These are phyloP conservation scores for Arthroderma sp. DNA, from an alignment of 2,329 filamentous ascomycete species.

Conservation along the genomic window DNA sequence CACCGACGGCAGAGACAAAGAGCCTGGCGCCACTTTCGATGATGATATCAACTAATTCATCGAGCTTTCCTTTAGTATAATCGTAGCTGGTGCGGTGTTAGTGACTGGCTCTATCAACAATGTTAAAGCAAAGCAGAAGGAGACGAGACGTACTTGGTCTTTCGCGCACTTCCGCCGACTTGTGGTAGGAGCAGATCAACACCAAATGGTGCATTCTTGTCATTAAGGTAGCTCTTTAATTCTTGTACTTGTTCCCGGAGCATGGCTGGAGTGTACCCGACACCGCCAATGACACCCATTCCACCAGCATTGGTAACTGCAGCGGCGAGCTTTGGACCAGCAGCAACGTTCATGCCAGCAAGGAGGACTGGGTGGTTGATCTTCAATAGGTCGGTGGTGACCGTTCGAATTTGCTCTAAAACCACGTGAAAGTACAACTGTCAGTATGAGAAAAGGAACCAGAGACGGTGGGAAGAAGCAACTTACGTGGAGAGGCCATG, in stretches of 20 bases:
- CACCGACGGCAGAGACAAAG: constrained; percentile 93
- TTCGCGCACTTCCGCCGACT: constrained; percentile 83
- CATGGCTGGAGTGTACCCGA: constrained; percentile 90
- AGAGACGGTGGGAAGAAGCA: constrained; percentile 13
- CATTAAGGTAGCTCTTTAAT: constrained; percentile 71
- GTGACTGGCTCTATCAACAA: constrained; percentile 2
- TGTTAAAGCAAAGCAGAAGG: neutral
- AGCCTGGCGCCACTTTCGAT: constrained; percentile 83
- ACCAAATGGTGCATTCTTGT: constrained; percentile 92
- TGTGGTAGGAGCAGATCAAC: constrained; percentile 89
- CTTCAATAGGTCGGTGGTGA: constrained; percentile 87
- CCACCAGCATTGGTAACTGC: constrained; percentile 95
- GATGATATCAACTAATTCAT: constrained; percentile 79
- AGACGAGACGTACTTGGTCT: constrained; percentile 58
- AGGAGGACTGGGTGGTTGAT: constrained; percentile 95
- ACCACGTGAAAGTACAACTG: constrained; percentile 6
- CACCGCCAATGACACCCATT: constrained; percentile 88
- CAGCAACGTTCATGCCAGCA: constrained; percentile 98
- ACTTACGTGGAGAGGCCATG: constrained; percentile 74
- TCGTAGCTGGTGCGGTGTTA: constrained; percentile 57
- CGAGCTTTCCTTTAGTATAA: constrained; percentile 97
- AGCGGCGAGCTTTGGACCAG: constrained; percentile 87
- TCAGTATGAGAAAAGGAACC: constrained; percentile 11
- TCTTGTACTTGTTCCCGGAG: constrained; percentile 87
- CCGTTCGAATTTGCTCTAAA: constrained; percentile 76